Evolutionary conservation across 192 early-diverging fungal genomes (phyloP), one percentile per base, ranked within the genome.

Genomic region (Piromyces sp.): DNA sequence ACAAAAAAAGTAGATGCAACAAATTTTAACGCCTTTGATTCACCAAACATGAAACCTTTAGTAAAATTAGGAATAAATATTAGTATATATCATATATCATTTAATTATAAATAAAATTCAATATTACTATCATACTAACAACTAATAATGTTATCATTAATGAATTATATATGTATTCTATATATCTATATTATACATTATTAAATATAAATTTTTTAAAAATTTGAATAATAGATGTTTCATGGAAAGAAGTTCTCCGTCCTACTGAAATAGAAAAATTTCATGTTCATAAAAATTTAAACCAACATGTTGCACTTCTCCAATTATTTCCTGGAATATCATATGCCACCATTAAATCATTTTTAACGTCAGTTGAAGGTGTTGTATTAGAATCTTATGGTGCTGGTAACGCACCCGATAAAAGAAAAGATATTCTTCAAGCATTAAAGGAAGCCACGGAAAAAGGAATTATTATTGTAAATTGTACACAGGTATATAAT

Each of bases 41-140:
- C 93, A 38, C 94, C 98, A 29, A 99, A 98, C 82, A 80, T 98
- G 78, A 79, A 91, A 13, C 94, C 98, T 12, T 87, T 99, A 6
- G 96, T 97, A 22, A 89, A 91, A n/a, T 95, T 98, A 22, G 96
- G 97, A n/a, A 97, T 99, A 82, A 95, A 98, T 84, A 97, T 95
- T 82, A 90, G 91, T 94, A 88, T 80, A 84, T 26, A 37, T 14
- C 5, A n/a, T n/a, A n/a, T n/a, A n/a, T n/a, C n/a, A n/a, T n/a
- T n/a, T n/a, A n/a, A n/a, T n/a, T n/a, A n/a, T n/a, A n/a, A n/a
- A n/a, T n/a, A n/a, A n/a, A n/a, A n/a, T n/a, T n/a, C n/a, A n/a
- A n/a, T n/a, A n/a, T n/a, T n/a, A n/a, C n/a, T n/a, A n/a, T n/a
- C n/a, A n/a, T n/a, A n/a, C n/a, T n/a, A n/a, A n/a, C n/a, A n/a